phyloP scores from a whole-genome alignment of 805 yeast species.

The Ogataea salicorniae region DNA sequence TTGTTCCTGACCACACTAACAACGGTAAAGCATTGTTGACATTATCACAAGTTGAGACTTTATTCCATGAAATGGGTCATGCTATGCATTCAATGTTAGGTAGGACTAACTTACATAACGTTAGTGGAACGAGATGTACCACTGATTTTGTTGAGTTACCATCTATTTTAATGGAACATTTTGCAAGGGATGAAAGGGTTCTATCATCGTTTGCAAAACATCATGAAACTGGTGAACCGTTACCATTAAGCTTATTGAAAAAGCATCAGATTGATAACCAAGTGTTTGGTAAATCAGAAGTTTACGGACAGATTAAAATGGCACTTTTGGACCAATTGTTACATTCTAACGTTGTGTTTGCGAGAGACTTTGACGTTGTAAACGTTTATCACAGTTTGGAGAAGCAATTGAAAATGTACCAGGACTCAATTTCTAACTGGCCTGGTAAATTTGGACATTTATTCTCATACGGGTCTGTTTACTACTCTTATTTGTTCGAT shows the following conservation, averaged over 20 bases:
- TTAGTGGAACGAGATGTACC: constrained; percentile 91
- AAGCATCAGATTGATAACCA: constrained; percentile 47
- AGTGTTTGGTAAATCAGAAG: constrained; percentile 62
- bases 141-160: constrained; percentile 97
- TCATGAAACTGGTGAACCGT: constrained; percentile 55
- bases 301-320: constrained; percentile 83
- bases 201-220: constrained; percentile 69
- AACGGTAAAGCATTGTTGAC: constrained; percentile 51
- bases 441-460: constrained; percentile 93
- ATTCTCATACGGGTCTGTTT: constrained; percentile 89
- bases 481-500: constrained; percentile 87
- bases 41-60: constrained; percentile 80
- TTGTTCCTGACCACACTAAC: constrained; percentile 37
- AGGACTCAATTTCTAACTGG: constrained; percentile 74
- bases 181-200: constrained; percentile 78
- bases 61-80: constrained; percentile 98
- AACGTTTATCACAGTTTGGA: constrained; percentile 65
- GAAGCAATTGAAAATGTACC: constrained; percentile 50
- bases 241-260: constrained; percentile 46
- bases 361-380: constrained; percentile 50
- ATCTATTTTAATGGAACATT: constrained; percentile 92
- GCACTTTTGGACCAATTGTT: constrained; percentile 81
- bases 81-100: constrained; percentile 98
- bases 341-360: constrained; percentile 45
- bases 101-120: constrained; percentile 80